Percentiles rank a stretch among this genome's conserved stretches.
phyloP scores from a whole-genome alignment of 306 rosid genomes.

The Quercus ilex region DNA sequence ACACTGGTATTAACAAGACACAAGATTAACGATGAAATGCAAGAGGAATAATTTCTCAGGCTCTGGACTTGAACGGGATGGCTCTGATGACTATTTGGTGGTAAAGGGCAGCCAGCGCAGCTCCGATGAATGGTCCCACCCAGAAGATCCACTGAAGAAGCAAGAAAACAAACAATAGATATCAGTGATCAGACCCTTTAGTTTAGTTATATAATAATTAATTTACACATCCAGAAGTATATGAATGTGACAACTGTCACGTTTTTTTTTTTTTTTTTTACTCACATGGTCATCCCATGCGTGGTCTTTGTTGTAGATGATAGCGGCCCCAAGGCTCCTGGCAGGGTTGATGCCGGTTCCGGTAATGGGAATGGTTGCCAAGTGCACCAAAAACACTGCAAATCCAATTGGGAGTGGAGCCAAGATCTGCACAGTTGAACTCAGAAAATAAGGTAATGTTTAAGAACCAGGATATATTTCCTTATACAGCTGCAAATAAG shows the following conservation, averaged over 20 bases:
- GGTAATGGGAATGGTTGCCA: slow-evolving; percentile 47
- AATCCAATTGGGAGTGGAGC: slow-evolving; percentile 50
- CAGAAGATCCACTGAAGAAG: slow-evolving; percentile 52
- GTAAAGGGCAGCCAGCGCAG: slow-evolving; percentile 57
- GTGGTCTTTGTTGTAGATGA: slow-evolving; percentile 37
- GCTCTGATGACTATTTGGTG: slow-evolving; percentile 49
- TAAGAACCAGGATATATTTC: not conserved
- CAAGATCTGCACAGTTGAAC: slow-evolving; percentile 33
- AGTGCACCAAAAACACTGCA: slow-evolving; percentile 43
- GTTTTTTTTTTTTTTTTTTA: not conserved
- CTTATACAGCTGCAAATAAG: not conserved
- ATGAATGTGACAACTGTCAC: not conserved
- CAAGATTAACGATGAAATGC: not conserved
- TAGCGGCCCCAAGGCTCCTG: slow-evolving; percentile 46
- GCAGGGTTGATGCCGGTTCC: slow-evolving; percentile 53
- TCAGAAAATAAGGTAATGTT: not conserved
- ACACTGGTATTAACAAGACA: not conserved
- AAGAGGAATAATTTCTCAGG: not conserved
- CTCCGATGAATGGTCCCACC: slow-evolving; percentile 59
- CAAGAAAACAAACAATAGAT: not conserved
- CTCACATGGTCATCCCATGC: slow-evolving; percentile 39
- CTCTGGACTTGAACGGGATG: slow-evolving; percentile 38
- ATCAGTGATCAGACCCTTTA: too few species aligned
- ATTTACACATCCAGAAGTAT: not conserved
- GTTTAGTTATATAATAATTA: not conserved